Percentiles rank a stretch among this genome's conserved stretches.
phyloP scores from a whole-genome alignment of 2,329 filamentous ascomycete species.

The Botryotinia convoluta region DNA sequence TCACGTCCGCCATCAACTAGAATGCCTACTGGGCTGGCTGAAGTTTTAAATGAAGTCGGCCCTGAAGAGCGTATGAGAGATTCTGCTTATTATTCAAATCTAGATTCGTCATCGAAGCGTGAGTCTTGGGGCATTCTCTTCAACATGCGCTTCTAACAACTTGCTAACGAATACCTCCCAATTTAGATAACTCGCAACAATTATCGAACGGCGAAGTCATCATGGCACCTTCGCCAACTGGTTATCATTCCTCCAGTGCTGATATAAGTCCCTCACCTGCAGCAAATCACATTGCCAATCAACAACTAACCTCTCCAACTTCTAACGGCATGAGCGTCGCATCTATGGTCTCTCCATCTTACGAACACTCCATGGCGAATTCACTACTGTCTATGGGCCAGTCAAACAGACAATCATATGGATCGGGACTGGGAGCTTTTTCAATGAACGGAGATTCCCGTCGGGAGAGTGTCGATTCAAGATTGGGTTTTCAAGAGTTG shows the following conservation, averaged over 20 bases:
- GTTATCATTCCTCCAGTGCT: conserved; percentile 48
- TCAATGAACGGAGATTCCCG: conserved; percentile 48
- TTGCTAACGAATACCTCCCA: background rate
- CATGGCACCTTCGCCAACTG: conserved; percentile 25
- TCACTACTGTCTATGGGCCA: conserved; percentile 25
- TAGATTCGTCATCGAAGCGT: conserved; percentile 51
- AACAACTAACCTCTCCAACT: conserved; percentile 54
- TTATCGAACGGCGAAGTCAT: conserved; percentile 26
- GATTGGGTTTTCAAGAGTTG: conserved; percentile 72
- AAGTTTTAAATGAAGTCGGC: conserved; percentile 46
- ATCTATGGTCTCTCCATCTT: conserved; percentile 62
- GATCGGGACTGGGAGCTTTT: conserved; percentile 19
- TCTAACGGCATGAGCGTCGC: conserved; percentile 63
- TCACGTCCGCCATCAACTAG: conserved; percentile 23
- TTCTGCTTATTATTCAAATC: conserved; percentile 50
- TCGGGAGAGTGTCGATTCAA: conserved; percentile 76
- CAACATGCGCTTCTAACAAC: background rate
- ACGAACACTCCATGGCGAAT: conserved; percentile 27
- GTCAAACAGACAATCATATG: conserved; percentile 28
- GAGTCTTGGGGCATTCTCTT: conserved; percentile 28
- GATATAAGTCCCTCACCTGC: conserved; percentile 65
- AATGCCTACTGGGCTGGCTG: conserved; percentile 47
- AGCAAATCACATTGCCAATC: conserved; percentile 43
- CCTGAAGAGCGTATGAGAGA: conserved; percentile 49
- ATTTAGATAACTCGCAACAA: conserved; percentile 31